Conservation (phyloP, 2,329 filamentous ascomycete species). For the Alternaria metachromatica region DNA sequence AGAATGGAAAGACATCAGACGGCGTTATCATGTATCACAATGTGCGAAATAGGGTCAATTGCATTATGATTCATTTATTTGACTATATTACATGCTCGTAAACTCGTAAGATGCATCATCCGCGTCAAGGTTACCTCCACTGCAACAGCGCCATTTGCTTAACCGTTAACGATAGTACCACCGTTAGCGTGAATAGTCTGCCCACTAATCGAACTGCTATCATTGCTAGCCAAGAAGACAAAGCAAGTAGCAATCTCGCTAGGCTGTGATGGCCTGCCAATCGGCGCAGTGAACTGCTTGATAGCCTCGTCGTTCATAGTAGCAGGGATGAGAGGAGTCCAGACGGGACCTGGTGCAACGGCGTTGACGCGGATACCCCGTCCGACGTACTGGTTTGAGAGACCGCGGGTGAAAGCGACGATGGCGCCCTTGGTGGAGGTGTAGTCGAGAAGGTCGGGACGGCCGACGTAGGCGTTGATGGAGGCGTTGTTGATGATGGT, state of each 20-base stretch:
- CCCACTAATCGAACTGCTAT: conserved; percentile 76
- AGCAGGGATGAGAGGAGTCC: conserved; percentile 52
- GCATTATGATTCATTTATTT: background rate
- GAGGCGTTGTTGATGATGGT: conserved; percentile 87
- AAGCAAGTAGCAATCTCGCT: conserved; percentile 83
- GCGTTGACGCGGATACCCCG: conserved; percentile 79
- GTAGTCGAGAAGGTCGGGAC: conserved; percentile 81
- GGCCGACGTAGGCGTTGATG: conserved; percentile 82
- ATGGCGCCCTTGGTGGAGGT: conserved; percentile 81
- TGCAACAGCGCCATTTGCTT: background rate
- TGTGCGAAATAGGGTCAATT: background rate
- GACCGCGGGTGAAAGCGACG: conserved; percentile 76
- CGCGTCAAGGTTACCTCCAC: background rate
- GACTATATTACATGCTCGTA: conserved; percentile 2
- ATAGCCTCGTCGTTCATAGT: conserved; percentile 63
- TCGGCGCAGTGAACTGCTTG: conserved; percentile 74
- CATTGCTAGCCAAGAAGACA: conserved; percentile 77
- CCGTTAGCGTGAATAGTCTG: conserved; percentile 71
- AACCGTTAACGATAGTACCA: conserved; percentile 45
- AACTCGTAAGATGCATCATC: conserved; percentile 5
- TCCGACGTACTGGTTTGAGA: conserved; percentile 75
- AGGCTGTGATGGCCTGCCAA: conserved; percentile 79
- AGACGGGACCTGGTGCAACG: conserved; percentile 72
- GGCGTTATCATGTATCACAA: background rate
- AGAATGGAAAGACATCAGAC: background rate